These are phyloP conservation scores for Pulveroboletus sp. DNA, from an alignment of 1,284 basidiomycete genomes.

Conservation along the genomic window DNA sequence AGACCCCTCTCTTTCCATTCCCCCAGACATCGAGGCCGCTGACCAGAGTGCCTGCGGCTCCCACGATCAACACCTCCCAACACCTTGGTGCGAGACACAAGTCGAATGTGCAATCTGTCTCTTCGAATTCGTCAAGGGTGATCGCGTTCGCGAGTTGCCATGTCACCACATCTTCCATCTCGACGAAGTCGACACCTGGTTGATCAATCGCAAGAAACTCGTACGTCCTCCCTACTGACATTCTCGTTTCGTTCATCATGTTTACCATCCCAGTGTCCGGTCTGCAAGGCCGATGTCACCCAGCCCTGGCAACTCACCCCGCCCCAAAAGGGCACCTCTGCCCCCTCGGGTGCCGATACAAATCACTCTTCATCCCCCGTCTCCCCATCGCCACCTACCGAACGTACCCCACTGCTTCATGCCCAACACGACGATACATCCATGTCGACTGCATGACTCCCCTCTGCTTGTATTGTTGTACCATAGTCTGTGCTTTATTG, in stretches of 20 bases:
- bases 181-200: conserved; percentile 86
- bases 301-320: conserved; percentile 43
- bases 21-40: conserved; percentile 40
- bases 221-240: conserved; percentile 44
- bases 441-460: conserved; percentile 17
- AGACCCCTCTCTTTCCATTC: conserved; percentile 23
- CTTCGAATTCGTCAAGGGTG: conserved; percentile 78
- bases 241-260: neutral
- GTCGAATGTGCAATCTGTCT: conserved; percentile 89
- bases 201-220: conserved; percentile 85
- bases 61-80: conserved; percentile 35
- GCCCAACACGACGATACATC: conserved; percentile 12
- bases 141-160: conserved; percentile 83
- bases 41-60: conserved; percentile 37
- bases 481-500: conserved; percentile 19
- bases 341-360: conserved; percentile 5
- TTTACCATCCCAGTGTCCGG: conserved; percentile 61
- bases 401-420: conserved; percentile 37
- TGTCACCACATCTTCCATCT: conserved; percentile 89
- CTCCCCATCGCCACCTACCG: conserved; percentile 26
- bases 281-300: conserved; percentile 87
- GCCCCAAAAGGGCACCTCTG: conserved; percentile 8
- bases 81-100: conserved; percentile 73
- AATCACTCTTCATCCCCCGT: conserved; percentile 5
- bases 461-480: conserved; percentile 25